Conservation (phyloP, 2,329 filamentous ascomycete species). For the Aureobasidium sp. region DNA sequence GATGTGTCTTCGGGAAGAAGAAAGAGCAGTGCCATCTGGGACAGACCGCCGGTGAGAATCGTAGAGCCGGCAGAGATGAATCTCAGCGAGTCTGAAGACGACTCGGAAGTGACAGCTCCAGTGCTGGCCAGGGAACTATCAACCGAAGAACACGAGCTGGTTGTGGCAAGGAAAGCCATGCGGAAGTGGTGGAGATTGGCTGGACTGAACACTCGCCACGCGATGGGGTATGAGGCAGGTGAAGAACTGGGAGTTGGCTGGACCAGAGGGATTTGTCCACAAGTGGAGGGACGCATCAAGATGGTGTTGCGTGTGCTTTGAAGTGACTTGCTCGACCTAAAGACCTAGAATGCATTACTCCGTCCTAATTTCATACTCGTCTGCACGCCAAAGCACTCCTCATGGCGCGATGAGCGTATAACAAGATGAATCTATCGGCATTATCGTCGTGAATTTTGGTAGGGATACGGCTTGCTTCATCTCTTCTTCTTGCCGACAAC, state of each 20-base stretch:
- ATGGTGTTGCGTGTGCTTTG: slow-evolving; percentile 17
- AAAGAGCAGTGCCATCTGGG: slow-evolving; percentile 8
- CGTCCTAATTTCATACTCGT: background rate
- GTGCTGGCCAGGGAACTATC: slow-evolving; percentile 38
- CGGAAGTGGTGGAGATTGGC: slow-evolving; percentile 66
- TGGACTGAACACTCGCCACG: slow-evolving; percentile 48
- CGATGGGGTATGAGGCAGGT: slow-evolving; percentile 48
- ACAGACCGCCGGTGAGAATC: background rate
- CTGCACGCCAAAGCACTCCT: background rate
- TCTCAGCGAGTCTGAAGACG: slow-evolving; percentile 33
- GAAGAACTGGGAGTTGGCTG: slow-evolving; percentile 61
- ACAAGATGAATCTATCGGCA: background rate
- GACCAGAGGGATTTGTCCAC: slow-evolving; percentile 73
- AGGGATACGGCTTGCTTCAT: slow-evolving; percentile 16
- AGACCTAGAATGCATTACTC: background rate
- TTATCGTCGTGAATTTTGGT: background rate
- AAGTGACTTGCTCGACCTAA: background rate
- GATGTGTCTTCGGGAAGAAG: slow-evolving; percentile 1
- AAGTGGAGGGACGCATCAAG: slow-evolving; percentile 66
- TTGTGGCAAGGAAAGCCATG: slow-evolving; percentile 62
- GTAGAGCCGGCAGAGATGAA: background rate
- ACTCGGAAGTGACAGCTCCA: slow-evolving; percentile 28
- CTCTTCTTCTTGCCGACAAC: slow-evolving; percentile 33
- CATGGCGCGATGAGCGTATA: background rate
- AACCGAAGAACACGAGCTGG: slow-evolving; percentile 45